Percentiles rank a stretch among this genome's conserved stretches.
These are phyloP conservation scores for Suillus spraguei DNA, from an alignment of 768 basidiomycete species.

Conservation along the genomic window DNA sequence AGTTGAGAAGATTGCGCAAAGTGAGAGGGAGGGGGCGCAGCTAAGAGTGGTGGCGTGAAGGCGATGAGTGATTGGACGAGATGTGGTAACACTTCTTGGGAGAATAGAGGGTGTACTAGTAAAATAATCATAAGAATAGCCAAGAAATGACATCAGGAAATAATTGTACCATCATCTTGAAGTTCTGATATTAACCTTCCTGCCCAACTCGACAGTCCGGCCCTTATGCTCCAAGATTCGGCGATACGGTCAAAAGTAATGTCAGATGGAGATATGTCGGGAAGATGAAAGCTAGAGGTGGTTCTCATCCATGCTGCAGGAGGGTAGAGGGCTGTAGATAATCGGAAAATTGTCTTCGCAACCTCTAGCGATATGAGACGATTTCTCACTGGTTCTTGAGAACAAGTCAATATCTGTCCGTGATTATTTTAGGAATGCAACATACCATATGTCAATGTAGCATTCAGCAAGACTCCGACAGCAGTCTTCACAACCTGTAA, in stretches of 20 bases:
- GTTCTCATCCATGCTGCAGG: slow-evolving; percentile 62
- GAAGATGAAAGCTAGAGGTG: slow-evolving; percentile 24
- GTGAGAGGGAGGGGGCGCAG: slow-evolving; percentile 37
- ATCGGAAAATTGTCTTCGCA: slow-evolving; percentile 64
- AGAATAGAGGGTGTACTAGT: slow-evolving; percentile 59
- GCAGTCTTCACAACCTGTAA: slow-evolving; percentile 76
- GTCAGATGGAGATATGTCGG: slow-evolving; percentile 20
- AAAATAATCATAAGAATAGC: neutral
- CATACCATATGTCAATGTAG: slow-evolving; percentile 75
- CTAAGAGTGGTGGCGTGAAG: slow-evolving; percentile 58
- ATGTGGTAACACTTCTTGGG: slow-evolving; percentile 62
- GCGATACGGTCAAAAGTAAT: slow-evolving; percentile 30
- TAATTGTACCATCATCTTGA: slow-evolving; percentile 60
- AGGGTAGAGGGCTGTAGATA: slow-evolving; percentile 74
- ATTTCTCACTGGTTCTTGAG: slow-evolving; percentile 68
- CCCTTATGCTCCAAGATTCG: slow-evolving; percentile 70
- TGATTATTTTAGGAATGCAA: slow-evolving; percentile 11
- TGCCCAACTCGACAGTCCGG: slow-evolving; percentile 70
- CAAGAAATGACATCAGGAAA: neutral
- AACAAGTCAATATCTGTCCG: slow-evolving; percentile 13
- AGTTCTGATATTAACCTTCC: slow-evolving; percentile 78
- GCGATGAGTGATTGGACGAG: slow-evolving; percentile 59
- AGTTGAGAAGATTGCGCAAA: slow-evolving; percentile 44
- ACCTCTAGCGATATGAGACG: slow-evolving; percentile 71
- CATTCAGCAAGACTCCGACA: slow-evolving; percentile 79